Evolutionary conservation across 768 basidiomycete genomes (phyloP).

Genomic region (Amanita muscaria): DNA sequence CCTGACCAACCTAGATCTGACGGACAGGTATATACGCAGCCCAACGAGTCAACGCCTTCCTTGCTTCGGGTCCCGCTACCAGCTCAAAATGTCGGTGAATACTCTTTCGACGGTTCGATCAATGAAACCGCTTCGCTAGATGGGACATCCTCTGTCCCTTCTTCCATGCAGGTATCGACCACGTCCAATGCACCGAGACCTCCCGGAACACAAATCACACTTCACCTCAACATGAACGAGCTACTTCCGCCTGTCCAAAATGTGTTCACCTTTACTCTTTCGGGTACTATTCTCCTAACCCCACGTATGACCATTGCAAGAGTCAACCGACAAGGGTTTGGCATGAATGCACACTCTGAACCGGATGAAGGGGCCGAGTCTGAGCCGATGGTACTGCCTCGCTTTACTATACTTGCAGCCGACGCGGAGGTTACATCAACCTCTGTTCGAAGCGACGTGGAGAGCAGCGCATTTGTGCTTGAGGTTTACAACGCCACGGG

Average conservation of each 20-base stretch:
- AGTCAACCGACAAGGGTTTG: slow-evolving; percentile 16
- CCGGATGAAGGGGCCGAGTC: slow-evolving; percentile 22
- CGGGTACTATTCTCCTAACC: slow-evolving; percentile 55
- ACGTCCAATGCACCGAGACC: slow-evolving; percentile 22
- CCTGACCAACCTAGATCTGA: slow-evolving; percentile 10
- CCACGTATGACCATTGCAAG: slow-evolving; percentile 29
- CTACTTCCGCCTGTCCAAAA: slow-evolving; percentile 57
- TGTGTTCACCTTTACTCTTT: slow-evolving; percentile 54
- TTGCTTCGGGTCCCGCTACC: slow-evolving; percentile 72
- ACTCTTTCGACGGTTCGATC: slow-evolving; percentile 62
- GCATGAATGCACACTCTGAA: slow-evolving; percentile 16
- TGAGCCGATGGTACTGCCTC: slow-evolving; percentile 53
- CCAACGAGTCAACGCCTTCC: slow-evolving; percentile 47
- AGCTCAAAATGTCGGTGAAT: slow-evolving; percentile 51
- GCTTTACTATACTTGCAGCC: slow-evolving; percentile 60
- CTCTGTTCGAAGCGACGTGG: slow-evolving; percentile 52
- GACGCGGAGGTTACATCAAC: slow-evolving; percentile 53
- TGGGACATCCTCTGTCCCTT: slow-evolving; percentile 39
- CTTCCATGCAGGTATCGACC: slow-evolving; percentile 30
- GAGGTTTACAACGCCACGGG: slow-evolving; percentile 58
- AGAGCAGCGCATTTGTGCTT: slow-evolving; percentile 33
- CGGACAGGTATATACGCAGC: slow-evolving; percentile 18
- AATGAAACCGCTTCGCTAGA: slow-evolving; percentile 25
- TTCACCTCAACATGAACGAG: slow-evolving; percentile 78
- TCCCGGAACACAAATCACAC: slow-evolving; percentile 56